Conservation (phyloP, 2,329 filamentous ascomycete species). For the Polytolypa hystricis region DNA sequence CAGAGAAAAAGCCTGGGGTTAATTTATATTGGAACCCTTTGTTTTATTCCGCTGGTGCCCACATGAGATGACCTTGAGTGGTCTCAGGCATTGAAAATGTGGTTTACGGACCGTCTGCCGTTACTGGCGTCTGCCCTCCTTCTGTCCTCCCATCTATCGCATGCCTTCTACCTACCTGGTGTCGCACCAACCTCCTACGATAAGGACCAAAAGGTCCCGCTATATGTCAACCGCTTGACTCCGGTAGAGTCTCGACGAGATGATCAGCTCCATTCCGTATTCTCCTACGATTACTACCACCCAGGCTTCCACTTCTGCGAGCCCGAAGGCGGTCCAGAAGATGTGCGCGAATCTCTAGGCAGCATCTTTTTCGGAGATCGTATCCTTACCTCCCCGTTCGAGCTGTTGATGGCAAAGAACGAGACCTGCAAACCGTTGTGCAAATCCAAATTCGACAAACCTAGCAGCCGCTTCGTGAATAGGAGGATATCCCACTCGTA, state of each 20-base stretch:
- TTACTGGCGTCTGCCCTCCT: conserved; percentile 22
- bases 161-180: conserved; percentile 90
- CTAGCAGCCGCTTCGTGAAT: conserved; percentile 69
- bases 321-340: conserved; percentile 63
- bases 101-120: conserved; percentile 21
- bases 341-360: conserved; percentile 78
- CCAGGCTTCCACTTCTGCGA: conserved; percentile 77
- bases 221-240: conserved; percentile 87
- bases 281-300: conserved; percentile 95
- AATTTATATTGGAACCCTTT: too few relatives aligned
- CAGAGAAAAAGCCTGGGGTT: too few relatives aligned
- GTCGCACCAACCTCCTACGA: conserved; percentile 91
- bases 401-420: conserved; percentile 75
- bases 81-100: conserved; percentile 22
- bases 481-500: conserved; percentile 72
- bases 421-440: conserved; percentile 81
- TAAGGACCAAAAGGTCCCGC: conserved; percentile 63
- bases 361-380: conserved; percentile 96
- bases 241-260: conserved; percentile 69
- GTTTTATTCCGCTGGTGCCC: too few relatives aligned
- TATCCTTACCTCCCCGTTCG: conserved; percentile 92
- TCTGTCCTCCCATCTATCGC: conserved; percentile 26
- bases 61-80: not conserved
- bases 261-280: conserved; percentile 75
- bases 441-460: conserved; percentile 52